Percentiles rank a stretch among this genome's conserved stretches.
Conservation (phyloP, 768 basidiomycete species). For the Dacryopinax primogenitus region DNA sequence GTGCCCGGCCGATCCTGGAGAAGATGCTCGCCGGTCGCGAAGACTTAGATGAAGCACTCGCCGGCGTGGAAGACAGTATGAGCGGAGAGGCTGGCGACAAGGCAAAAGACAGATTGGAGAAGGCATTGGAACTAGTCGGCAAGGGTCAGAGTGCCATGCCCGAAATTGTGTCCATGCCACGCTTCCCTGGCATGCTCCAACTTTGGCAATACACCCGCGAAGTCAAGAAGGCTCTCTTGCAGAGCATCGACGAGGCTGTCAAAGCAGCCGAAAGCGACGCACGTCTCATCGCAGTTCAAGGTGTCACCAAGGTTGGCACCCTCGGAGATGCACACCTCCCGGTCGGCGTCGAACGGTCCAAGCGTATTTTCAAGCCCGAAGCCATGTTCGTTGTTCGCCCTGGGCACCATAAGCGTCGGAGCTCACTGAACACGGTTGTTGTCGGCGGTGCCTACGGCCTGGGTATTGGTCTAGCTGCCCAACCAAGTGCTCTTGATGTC, state of each 20-base stretch:
- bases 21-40: conserved; percentile 69
- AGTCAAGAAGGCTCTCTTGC: conserved; percentile 62
- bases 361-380: conserved; percentile 86
- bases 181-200: conserved; percentile 69
- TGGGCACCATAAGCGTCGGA: conserved; percentile 17
- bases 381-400: conserved; percentile 74
- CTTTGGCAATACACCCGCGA: conserved; percentile 79
- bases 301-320: conserved; percentile 51
- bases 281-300: conserved; percentile 46
- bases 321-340: conserved; percentile 71
- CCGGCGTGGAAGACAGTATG: conserved; percentile 62
- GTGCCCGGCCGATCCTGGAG: conserved; percentile 69
- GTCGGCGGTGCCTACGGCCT: conserved; percentile 70
- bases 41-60: conserved; percentile 63
- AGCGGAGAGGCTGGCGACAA: conserved; percentile 39
- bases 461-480: conserved; percentile 59
- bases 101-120: conserved; percentile 46
- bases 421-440: conserved; percentile 38
- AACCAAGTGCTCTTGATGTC: conserved; percentile 63
- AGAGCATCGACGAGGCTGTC: conserved; percentile 68
- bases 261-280: conserved; percentile 73
- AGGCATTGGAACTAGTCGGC: conserved; percentile 65
- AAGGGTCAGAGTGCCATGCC: conserved; percentile 58
- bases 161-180: conserved; percentile 37
- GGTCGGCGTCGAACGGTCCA: conserved; percentile 62